A percentile compares a stretch with the other conserved stretches of the same genome.
Evolutionary conservation across 192 early-diverging fungal species (phyloP).

Genomic region (Coemansia sp.): DNA sequence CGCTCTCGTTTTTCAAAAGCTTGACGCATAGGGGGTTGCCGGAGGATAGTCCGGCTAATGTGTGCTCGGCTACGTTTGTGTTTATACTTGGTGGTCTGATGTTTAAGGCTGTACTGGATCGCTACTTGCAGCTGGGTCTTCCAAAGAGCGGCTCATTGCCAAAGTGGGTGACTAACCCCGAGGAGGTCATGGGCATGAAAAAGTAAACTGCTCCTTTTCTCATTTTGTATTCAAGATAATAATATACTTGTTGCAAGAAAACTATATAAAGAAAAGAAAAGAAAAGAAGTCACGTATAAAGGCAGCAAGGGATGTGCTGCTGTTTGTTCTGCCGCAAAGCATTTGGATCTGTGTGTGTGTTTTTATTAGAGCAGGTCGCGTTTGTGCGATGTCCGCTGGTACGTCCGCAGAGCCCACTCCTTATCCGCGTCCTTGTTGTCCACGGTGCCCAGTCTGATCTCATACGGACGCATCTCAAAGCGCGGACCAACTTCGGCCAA

Average conservation of each 20-base stretch:
- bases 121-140: slow-evolving; percentile 43
- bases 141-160: slow-evolving; percentile 46
- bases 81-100: slow-evolving; percentile 46
- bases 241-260: too few species aligned
- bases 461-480: slow-evolving; percentile 96
- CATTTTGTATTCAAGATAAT: too few species aligned
- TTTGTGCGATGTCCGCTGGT: slow-evolving; percentile 82
- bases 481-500: slow-evolving; percentile 96
- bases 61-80: slow-evolving; percentile 51
- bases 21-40: slow-evolving; percentile 45
- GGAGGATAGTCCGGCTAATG: slow-evolving; percentile 26
- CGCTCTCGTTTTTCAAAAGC: slow-evolving; percentile 31
- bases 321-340: too few species aligned
- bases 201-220: slow-evolving; percentile 3
- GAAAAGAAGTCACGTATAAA: neutral
- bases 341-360: too few species aligned
- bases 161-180: slow-evolving; percentile 47
- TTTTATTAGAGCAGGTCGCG: slow-evolving; percentile 61
- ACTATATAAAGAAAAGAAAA: neutral
- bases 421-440: slow-evolving; percentile 93
- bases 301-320: too few species aligned
- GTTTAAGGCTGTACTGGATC: slow-evolving; percentile 40
- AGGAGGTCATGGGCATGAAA: slow-evolving; percentile 26
- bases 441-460: slow-evolving; percentile 93
- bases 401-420: slow-evolving; percentile 95